Percentiles rank a stretch among this genome's conserved stretches.
Conservation (phyloP, 352 stramenopile genomes). For the Elongisporangium prolatum region DNA sequence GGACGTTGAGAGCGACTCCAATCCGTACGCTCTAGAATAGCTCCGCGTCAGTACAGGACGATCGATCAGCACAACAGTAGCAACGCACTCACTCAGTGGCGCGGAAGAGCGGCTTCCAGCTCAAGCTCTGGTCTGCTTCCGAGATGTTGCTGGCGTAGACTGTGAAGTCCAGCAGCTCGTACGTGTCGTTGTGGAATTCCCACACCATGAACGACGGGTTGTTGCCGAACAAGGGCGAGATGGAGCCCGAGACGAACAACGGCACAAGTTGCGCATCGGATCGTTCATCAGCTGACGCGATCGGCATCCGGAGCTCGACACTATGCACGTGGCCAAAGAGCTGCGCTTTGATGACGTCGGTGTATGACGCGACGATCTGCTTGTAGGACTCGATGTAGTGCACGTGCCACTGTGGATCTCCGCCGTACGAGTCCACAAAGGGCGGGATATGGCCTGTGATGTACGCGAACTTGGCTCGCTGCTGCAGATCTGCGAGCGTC, state of each 20-base stretch:
- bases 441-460: conserved; percentile 91
- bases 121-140: conserved; percentile 34
- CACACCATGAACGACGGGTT: conserved; percentile 91
- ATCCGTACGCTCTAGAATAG: conserved; percentile 34
- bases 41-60: not conserved
- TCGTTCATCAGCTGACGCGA: conserved; percentile 18
- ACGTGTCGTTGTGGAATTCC: conserved; percentile 70
- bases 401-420: conserved; percentile 85
- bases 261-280: conserved; percentile 43
- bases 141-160: conserved; percentile 77
- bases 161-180: conserved; percentile 72
- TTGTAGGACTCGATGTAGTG: conserved; percentile 86
- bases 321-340: conserved; percentile 93
- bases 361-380: conserved; percentile 63
- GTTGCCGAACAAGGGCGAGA: conserved; percentile 90
- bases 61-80: not conserved
- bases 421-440: conserved; percentile 87
- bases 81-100: conserved; percentile 23
- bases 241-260: conserved; percentile 77
- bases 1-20: conserved; percentile 39
- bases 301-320: conserved; percentile 86
- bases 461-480: conserved; percentile 62
- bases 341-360: conserved; percentile 76
- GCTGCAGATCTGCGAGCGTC: conserved; percentile 50
- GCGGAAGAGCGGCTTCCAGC: conserved; percentile 58